Percentiles rank a stretch among this genome's conserved stretches.
Conservation (phyloP, 2,329 filamentous ascomycete species). For the Colletotrichum eleusines region DNA sequence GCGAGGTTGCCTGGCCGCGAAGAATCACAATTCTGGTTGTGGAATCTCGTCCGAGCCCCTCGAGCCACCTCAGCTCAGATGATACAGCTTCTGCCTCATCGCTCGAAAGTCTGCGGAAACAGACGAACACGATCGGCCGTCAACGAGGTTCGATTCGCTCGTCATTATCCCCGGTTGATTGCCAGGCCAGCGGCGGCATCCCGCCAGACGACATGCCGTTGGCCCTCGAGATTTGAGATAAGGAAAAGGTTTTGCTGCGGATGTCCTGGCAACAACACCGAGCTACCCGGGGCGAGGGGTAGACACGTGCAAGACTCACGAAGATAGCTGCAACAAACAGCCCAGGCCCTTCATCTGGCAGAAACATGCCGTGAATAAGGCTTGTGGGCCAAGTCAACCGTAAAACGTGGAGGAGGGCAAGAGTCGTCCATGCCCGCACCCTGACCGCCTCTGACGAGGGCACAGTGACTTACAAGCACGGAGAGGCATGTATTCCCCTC, state of each 20-base stretch:
- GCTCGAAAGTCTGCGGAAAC: slow-evolving; percentile 37
- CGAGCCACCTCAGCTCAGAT: slow-evolving; percentile 36
- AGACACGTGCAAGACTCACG: slow-evolving; percentile 33
- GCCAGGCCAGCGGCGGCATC: slow-evolving; percentile 16
- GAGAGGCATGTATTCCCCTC: slow-evolving; percentile 7
- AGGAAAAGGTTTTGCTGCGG: slow-evolving; percentile 9
- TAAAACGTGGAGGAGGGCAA: background rate
- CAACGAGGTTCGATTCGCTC: slow-evolving; percentile 29
- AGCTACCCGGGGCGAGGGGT: slow-evolving; percentile 7
- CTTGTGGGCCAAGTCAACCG: background rate
- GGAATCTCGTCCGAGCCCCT: slow-evolving; percentile 20
- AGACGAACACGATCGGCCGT: slow-evolving; percentile 36
- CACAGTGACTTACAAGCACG: slow-evolving; percentile 5
- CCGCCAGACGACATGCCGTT: slow-evolving; percentile 7
- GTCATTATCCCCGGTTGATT: background rate
- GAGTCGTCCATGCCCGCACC: slow-evolving; percentile 25
- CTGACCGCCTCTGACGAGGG: slow-evolving; percentile 4
- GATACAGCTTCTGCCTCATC: slow-evolving; percentile 39
- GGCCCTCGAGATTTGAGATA: slow-evolving; percentile 16
- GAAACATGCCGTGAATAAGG: slow-evolving; percentile 34
- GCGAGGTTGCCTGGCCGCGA: slow-evolving; percentile 13
- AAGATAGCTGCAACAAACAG: slow-evolving; percentile 24
- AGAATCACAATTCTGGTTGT: slow-evolving; percentile 21
- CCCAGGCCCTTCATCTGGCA: slow-evolving; percentile 30
- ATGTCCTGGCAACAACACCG: slow-evolving; percentile 26